These are phyloP conservation scores for Penicillium cinerascens DNA, from an alignment of 495 filamentous ascomycete genomes.

Conservation along the genomic window DNA sequence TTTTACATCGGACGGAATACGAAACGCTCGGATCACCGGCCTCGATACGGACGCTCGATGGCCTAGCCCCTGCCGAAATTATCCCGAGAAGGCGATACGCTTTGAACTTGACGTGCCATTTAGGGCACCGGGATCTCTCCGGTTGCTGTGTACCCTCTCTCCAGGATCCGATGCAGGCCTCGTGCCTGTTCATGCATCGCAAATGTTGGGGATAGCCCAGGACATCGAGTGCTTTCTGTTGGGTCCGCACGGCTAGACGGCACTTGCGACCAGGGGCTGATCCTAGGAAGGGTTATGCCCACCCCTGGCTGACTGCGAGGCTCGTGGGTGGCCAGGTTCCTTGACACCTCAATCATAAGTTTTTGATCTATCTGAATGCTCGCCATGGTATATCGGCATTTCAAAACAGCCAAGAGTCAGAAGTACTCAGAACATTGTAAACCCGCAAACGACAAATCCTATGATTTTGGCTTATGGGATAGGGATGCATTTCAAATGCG, in stretches of 20 bases:
- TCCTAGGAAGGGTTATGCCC: not conserved
- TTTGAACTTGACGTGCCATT: not conserved
- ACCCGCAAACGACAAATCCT: not conserved
- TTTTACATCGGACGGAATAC: too few species aligned
- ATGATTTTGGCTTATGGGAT: not conserved
- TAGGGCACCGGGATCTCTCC: slow-evolving; percentile 3
- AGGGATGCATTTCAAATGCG: slow-evolving; percentile 6
- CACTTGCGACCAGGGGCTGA: not conserved
- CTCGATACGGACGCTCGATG: not conserved
- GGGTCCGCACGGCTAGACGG: not conserved
- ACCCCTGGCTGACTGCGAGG: not conserved
- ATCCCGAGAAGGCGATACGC: not conserved
- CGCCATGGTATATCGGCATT: not conserved
- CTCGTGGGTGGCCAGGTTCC: not conserved
- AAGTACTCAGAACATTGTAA: not conserved
- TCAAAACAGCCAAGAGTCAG: not conserved
- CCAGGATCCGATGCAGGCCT: not conserved
- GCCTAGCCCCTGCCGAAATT: slow-evolving; percentile 1
- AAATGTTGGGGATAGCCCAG: not conserved
- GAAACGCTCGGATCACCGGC: slow-evolving; percentile 1
- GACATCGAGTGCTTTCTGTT: not conserved
- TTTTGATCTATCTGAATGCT: not conserved
- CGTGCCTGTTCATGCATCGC: not conserved
- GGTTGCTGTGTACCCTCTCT: not conserved
- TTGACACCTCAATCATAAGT: not conserved